Evolutionary conservation across 2,329 filamentous ascomycete genomes (phyloP), one percentile per base, ranked within the genome.

Genomic region (Fusarium luffae): DNA sequence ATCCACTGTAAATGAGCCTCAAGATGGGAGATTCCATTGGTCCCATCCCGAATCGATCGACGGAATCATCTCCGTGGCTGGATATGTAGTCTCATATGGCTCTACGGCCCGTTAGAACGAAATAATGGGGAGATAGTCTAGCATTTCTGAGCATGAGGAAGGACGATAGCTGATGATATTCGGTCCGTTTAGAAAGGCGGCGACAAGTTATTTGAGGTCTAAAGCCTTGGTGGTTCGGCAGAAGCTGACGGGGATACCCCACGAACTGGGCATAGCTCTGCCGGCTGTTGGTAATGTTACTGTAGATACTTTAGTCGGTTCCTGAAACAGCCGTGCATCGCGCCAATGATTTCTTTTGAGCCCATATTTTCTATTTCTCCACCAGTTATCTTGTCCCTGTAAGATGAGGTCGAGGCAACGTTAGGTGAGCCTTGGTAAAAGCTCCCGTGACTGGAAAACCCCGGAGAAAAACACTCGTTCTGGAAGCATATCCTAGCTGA

Each of bases 51-150:
- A 42, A 63, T 56, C 25, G 3, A 63, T 48, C 37, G 5, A 63
- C 60, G 58, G 60, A 63, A 63, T 37, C 6, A 13, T 34, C 58
- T 63, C 60, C 58, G 60, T 30, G n/a, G n/a, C 52, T 44, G 34
- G 14, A 21, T 42, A 18, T 4, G 50, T 32, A 27, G 25, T 13
- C 32, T 16, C 9, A 55, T 34, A 16, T 63, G 41, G 59, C 23
- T 27, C 23, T 44, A 21, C 32, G 30, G 47, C 18, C 48, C n/a
- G 23, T 52, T 14, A 51, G 23, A 21, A 25, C 28, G 42, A 4
- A 37, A 14, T 6, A 30, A 40, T 61, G 44, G 56, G 55, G 34
- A 51, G 49, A 27, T 41, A 52, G 25, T 32, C 23, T 4, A 34
- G 47, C 21, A 25, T 21, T 23, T 21, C 19, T 27, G 23, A 28